Base-by-base conservation (phyloP, 75 land plant genomes). In the Cryptomeria japonica region DNA sequence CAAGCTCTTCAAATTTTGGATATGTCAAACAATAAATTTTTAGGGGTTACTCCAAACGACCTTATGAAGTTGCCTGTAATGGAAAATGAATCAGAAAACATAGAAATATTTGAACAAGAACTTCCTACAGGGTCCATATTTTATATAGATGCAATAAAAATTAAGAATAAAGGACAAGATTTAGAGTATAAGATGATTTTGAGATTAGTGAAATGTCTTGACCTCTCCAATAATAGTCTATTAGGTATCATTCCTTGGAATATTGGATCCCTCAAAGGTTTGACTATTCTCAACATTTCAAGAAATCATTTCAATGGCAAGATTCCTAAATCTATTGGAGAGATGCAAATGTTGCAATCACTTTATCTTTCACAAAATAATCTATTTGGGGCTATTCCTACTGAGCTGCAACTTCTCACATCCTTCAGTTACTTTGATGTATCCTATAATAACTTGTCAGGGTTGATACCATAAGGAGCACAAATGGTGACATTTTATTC, bases 281-380 rank as follows among this genome's bases (percentile, higher is more conserved):
- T 46, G 47, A 46, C 6, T 46, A 46, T 46, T 7, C 8, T 46
- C 8, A 46, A 46, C 47, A 46, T 46, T 7, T 46, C 47, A 46
- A 46, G 47, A 46, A 46, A 46, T 46, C 8, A 87, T 46, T 34
- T 89, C 32, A 82, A 25, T 32, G 90, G 90, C 18, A 56, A 36
- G 84, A 89, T 89, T 38, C 90, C 90, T 18, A 34, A n/a, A 7
- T 42, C 70, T 22, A 42, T 89, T 56, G 56, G 87, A 64, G 80
- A 47, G 47, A 61, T 78, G n/a, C 32, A 22, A 49, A 51, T 78
- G 28, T 1, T 89, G 82, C 38, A 36, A 16, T 80, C 44, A 28
- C 56, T 89, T 32, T 80, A 89, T 83, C 80, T 89, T 31, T 89
- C 90, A 12, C 49, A 68, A 28, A 89, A 89, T 61, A 42, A 68